Base-by-base conservation (phyloP, 2,329 filamentous ascomycete species). In the Neofusicoccum kwambonambiense region DNA sequence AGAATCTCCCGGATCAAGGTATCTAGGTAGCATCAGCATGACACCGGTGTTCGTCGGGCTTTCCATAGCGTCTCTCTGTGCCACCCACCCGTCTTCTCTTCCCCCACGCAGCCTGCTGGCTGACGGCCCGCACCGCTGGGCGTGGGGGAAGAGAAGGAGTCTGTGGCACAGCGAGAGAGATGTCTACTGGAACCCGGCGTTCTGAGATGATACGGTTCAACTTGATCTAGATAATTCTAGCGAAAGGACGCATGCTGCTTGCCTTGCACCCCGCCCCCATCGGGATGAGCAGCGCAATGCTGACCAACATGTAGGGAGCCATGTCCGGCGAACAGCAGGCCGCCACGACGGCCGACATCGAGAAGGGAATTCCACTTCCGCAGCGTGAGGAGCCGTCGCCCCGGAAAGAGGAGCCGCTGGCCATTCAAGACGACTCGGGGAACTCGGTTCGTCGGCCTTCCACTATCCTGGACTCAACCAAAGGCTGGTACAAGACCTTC, bases 201-300 rank as follows among this genome's bases (percentile, higher is more conserved):
- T 81, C 81, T 83, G 81, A 83, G 81, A 83, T 35, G 69, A 83
- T 77, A 83, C 81, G 81, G 81, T 81, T 73, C 79, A 83, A 83
- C 81, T 83, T 82, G 81, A 82, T 81, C 80, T 81, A 78, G 80
- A 79, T 78, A 80, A 83, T 76, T 74, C 80, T 79, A 81, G 81
- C 81, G 80, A 82, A 82, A 83, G 80, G 78, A 82, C 73, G 52
- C 81, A 82, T 83, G 81, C 81, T 81, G 72, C 72, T 70, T 57
- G 62, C 62, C 52, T 58, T 31, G 22, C 22, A 62, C 67, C 62
- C 54, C 35, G 65, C 62, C 19, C 45, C 64, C 34, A 27, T 12
- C 37, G 34, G 64, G 63, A 68, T 63, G 64, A 68, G 64, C 69
- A 69, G 67, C 22, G 47, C 5, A 41, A 42, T 12, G 37, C 62